Conservation (phyloP, 2,329 filamentous ascomycete genomes). For the Diaporthe sp. region DNA sequence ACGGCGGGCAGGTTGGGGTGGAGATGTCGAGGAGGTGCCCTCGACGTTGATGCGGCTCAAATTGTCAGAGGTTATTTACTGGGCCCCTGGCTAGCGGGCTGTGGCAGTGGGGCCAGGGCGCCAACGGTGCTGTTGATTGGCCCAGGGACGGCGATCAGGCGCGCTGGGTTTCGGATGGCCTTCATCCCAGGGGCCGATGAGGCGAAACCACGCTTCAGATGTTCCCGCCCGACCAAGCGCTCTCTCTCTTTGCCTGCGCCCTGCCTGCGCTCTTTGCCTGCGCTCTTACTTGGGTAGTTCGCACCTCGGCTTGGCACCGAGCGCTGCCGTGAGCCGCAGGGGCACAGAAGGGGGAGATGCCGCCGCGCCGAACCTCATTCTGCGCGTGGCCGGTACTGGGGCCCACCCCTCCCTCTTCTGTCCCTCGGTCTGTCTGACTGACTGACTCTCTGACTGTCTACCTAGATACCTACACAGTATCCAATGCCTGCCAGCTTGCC, state of each 20-base stretch:
- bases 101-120: constrained; percentile 42
- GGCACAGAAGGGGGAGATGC: background rate
- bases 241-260: background rate
- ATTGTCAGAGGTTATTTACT: constrained; percentile 44
- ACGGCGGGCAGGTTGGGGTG: constrained; percentile 19
- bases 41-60: constrained; percentile 46
- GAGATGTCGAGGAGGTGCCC: constrained; percentile 5
- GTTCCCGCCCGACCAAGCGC: constrained; percentile 19
- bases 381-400: background rate
- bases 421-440: background rate
- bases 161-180: constrained; percentile 52
- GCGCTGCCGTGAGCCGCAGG: constrained; percentile 23
- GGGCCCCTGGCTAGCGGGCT: constrained; percentile 40
- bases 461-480: no score
- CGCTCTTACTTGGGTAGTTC: background rate
- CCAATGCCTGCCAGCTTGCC: background rate
- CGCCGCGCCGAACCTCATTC: constrained; percentile 12
- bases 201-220: constrained; percentile 48
- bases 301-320: constrained; percentile 11
- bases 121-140: background rate
- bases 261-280: background rate
- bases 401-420: background rate
- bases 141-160: constrained; percentile 47
- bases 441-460: background rate
- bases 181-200: constrained; percentile 50